Conservation (phyloP, 139 green algal species). For the Chlamydomonas incerta region DNA sequence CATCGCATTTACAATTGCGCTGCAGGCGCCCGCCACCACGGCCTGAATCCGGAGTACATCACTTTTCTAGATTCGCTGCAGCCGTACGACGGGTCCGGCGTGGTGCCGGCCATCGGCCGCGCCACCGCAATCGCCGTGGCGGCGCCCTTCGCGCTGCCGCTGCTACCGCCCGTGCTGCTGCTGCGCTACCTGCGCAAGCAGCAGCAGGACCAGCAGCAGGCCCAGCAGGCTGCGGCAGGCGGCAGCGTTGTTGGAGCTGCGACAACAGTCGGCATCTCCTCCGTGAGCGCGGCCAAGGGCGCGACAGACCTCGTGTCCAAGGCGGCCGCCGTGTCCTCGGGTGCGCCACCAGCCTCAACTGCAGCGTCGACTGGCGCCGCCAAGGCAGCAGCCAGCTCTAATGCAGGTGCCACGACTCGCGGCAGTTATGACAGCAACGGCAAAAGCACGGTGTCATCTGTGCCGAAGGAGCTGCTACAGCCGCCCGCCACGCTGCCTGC, state of each 20-base stretch:
- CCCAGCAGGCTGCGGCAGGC: too few species aligned
- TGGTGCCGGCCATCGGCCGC: not conserved
- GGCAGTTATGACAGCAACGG: not conserved
- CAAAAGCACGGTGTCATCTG: too few species aligned
- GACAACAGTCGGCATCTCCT: too few species aligned
- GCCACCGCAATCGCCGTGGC: not conserved
- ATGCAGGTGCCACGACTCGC: not conserved
- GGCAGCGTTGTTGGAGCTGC: not conserved
- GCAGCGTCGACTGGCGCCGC: not conserved
- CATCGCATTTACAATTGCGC: too few species aligned
- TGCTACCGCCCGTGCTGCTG: constrained; percentile 17
- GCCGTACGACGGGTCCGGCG: constrained; percentile 24
- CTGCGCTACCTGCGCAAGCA: not conserved
- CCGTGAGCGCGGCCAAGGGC: not conserved
- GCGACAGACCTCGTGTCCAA: not conserved
- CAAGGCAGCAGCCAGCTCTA: too few species aligned
- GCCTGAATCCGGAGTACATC: constrained; percentile 34
- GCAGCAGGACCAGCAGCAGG: not conserved
- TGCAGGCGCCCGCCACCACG: constrained; percentile 46
- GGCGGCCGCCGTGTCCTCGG: not conserved
- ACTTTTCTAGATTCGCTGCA: constrained; percentile 37
- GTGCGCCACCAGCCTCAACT: constrained; percentile 22
- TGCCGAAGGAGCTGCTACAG: constrained; percentile 1
- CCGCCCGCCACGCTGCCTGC: constrained; percentile 16
- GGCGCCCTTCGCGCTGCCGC: constrained; percentile 12